Evolutionary conservation across 2,329 filamentous ascomycete species (phyloP), one percentile per base, ranked within the genome.

Genomic region (Malbranchea cinnamomea): DNA sequence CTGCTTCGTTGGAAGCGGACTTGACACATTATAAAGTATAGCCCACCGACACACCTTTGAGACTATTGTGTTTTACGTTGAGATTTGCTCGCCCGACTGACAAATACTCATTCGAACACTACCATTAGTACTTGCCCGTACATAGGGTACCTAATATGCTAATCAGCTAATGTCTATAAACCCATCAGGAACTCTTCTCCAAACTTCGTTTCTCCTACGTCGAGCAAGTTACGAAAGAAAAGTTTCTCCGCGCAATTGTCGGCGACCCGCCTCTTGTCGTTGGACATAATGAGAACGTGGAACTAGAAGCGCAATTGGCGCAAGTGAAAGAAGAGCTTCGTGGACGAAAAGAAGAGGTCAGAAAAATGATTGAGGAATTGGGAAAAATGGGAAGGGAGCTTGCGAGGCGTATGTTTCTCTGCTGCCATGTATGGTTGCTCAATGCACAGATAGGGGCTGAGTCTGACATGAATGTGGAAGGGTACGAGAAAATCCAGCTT

Each of bases 191-290:
- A 56, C 71, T 95, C 12, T 98, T 95, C 56, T 78, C 83, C 23
- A 95, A 98, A 59, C 68, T 95, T 22, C 82, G 87, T 43, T 95
- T 95, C 63, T 91, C 81, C 40, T 95, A 95, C 57, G 79, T 94
- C 44, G 89, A 98, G 57, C 89, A 95, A 62, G 84, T 95, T 38
- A 95, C 87, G 25, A 98, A 95, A 58, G 89, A 98, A 54, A 92
- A 93, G 48, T 95, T 94, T 54, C 76, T 98, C 32, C 81, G 84
- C 42, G 77, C 81, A 39, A 91, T 95, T 43, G 83, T 91, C 10
- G 83, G 82, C 39, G 81, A 93, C 39, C 83, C 85, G 28, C 89
- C 87, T 0, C 66, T 85, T 10, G 78, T 95, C 26, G 80, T 92
- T 34, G 77, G 77, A 23, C 71, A 76, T 24, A 69, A 75, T 43